These are phyloP conservation scores for Graphiopsis chlorocephala DNA, from an alignment of 2,329 filamentous ascomycete species.

Conservation along the genomic window DNA sequence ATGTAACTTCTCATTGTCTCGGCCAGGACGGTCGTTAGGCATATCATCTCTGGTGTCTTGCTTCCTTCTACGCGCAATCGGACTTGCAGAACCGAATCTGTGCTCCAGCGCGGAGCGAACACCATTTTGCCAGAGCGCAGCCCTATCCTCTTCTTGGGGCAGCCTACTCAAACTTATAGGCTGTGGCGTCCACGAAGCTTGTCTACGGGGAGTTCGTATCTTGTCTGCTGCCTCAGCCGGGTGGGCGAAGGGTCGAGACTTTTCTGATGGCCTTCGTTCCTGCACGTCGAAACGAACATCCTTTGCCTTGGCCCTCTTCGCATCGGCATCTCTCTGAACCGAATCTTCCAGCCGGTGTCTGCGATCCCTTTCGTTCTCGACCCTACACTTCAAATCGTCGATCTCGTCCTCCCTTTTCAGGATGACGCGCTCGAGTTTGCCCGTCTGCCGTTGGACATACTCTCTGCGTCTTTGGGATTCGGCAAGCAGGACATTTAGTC, in stretches of 20 bases:
- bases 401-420: constrained; percentile 1
- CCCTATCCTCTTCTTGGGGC: constrained; percentile 6
- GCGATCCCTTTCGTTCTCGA: constrained; percentile 1
- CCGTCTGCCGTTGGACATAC: neutral
- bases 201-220: neutral
- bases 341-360: neutral
- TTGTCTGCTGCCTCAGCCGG: neutral
- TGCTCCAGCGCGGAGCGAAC: neutral
- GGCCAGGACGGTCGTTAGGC: neutral
- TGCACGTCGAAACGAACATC: neutral
- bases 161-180: neutral
- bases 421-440: neutral
- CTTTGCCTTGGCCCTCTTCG: neutral
- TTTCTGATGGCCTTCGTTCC: neutral
- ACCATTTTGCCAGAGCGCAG: constrained; percentile 2
- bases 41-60: neutral
- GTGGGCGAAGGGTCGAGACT: neutral
- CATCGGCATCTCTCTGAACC: neutral
- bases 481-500: neutral
- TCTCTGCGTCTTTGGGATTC: neutral
- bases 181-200: constrained; percentile 2
- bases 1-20: neutral
- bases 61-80: neutral
- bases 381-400: neutral
- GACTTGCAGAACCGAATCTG: constrained; percentile 7